Conservation (phyloP, 108 stramenopile species). For the Phaeodactylum tricornutum region DNA sequence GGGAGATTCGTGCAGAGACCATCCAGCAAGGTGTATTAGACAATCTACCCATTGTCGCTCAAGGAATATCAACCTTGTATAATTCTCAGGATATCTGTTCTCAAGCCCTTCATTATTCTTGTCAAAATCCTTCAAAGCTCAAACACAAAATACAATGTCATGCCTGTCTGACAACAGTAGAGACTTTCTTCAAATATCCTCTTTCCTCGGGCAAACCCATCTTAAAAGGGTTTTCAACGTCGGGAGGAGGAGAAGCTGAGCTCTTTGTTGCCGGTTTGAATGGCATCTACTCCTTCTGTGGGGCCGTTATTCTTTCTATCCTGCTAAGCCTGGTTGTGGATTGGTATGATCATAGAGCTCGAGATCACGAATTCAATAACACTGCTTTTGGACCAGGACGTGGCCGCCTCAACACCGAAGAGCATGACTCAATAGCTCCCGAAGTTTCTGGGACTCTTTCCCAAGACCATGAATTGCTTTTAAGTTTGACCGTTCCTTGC, state of each 20-base stretch:
- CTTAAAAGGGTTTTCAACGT: slow-evolving; percentile 41
- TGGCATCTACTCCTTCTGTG: slow-evolving; percentile 77
- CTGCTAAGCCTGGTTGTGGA: slow-evolving; percentile 63
- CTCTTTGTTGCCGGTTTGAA: slow-evolving; percentile 59
- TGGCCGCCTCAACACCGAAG: neutral
- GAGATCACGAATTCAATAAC: neutral
- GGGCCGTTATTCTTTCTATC: slow-evolving; percentile 69
- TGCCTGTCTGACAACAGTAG: slow-evolving; percentile 43
- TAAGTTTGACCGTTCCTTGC: neutral
- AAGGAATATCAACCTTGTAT: slow-evolving; percentile 27
- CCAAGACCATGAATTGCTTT: neutral
- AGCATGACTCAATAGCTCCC: neutral
- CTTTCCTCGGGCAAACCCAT: slow-evolving; percentile 30
- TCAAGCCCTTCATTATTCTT: slow-evolving; percentile 31
- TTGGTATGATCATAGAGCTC: slow-evolving; percentile 6
- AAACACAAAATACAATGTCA: slow-evolving; percentile 16
- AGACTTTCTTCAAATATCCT: slow-evolving; percentile 43
- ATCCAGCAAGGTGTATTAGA: slow-evolving; percentile 44
- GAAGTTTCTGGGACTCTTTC: neutral
- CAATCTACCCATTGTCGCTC: slow-evolving; percentile 41
- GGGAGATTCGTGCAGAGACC: slow-evolving; percentile 51
- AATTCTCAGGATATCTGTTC: slow-evolving; percentile 36
- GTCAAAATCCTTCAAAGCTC: slow-evolving; percentile 24
- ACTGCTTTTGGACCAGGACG: neutral
- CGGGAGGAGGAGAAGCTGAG: slow-evolving; percentile 52